phyloP scores from a whole-genome alignment of 345 rosid genomes.

The Stellera chamaejasme region DNA sequence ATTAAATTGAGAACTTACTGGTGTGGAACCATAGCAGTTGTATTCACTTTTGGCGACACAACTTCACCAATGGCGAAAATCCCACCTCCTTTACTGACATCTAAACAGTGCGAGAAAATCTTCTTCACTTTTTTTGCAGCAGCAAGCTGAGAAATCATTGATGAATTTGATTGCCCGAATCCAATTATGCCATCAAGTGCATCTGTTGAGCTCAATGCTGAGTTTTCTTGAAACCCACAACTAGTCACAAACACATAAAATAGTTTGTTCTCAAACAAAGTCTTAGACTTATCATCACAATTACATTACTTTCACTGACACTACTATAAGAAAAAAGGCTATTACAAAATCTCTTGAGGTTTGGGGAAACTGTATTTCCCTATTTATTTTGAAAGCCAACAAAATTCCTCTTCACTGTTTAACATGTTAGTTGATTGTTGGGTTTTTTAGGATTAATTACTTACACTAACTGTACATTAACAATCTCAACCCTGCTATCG shows the following conservation, averaged over 20 bases:
- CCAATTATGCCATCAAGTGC: slow-evolving; percentile 93
- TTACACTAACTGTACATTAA: no score
- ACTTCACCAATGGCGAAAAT: slow-evolving; percentile 72
- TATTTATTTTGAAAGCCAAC: background rate
- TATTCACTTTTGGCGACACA: slow-evolving; percentile 52
- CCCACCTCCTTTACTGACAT: slow-evolving; percentile 69
- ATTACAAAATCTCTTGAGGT: no score
- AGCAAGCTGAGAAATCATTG: slow-evolving; percentile 82
- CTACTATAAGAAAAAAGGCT: background rate
- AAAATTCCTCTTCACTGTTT: no score
- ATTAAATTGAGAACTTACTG: slow-evolving; percentile 34
- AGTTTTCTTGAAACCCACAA: slow-evolving; percentile 72
- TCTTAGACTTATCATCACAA: no score
- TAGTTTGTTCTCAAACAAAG: no score
- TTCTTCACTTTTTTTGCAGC: slow-evolving; percentile 47
- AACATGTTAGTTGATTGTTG: no score
- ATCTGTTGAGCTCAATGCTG: slow-evolving; percentile 49
- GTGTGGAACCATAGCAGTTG: slow-evolving; percentile 70
- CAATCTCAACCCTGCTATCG: no score
- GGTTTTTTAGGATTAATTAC: no score
- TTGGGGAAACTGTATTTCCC: background rate
- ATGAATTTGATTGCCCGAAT: slow-evolving; percentile 80
- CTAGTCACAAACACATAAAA: slow-evolving; percentile 16
- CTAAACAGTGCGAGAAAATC: slow-evolving; percentile 80
- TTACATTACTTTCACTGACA: no score